Conservation (phyloP, 208 protist genomes). For the Acanthamoeba culbertsoni region DNA sequence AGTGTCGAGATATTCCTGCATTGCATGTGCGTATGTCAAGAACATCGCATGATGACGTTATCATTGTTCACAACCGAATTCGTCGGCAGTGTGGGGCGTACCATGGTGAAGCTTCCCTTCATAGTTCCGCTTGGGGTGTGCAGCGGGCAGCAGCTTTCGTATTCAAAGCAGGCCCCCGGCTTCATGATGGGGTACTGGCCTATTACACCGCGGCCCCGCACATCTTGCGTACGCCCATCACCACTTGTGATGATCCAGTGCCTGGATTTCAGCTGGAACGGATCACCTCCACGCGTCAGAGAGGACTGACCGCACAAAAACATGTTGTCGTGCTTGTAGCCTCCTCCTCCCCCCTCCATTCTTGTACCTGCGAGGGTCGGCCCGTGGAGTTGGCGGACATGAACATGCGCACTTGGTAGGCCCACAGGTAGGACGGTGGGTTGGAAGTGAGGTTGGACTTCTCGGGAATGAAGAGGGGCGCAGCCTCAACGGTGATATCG, state of each 20-base stretch:
- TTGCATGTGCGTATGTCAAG: not conserved
- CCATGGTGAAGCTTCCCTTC: slow-evolving; percentile 42
- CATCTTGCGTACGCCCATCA: slow-evolving; percentile 16
- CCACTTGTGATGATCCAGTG: slow-evolving; percentile 50
- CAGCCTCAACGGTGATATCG: not conserved
- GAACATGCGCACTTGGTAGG: slow-evolving; percentile 43
- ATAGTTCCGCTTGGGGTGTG: not conserved
- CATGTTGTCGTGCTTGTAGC: too few relatives aligned
- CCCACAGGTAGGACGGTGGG: slow-evolving; percentile 57
- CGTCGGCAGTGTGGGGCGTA: not conserved
- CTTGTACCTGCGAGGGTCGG: slow-evolving; percentile 8
- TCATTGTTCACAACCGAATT: not conserved
- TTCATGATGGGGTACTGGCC: slow-evolving; percentile 39
- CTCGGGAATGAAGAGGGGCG: slow-evolving; percentile 38
- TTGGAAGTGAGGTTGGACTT: not conserved
- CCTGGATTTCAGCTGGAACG: slow-evolving; percentile 5
- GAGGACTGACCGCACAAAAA: too few relatives aligned
- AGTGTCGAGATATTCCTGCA: not conserved
- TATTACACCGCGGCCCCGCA: slow-evolving; percentile 41
- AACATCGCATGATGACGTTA: not conserved
- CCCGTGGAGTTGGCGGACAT: not conserved
- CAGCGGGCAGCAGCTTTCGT: slow-evolving; percentile 58
- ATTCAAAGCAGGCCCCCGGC: slow-evolving; percentile 47
- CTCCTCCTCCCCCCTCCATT: too few relatives aligned
- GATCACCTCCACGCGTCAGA: too few relatives aligned